Base-by-base conservation (phyloP, 305 asterid genomes). In the Plantago coronopus region DNA sequence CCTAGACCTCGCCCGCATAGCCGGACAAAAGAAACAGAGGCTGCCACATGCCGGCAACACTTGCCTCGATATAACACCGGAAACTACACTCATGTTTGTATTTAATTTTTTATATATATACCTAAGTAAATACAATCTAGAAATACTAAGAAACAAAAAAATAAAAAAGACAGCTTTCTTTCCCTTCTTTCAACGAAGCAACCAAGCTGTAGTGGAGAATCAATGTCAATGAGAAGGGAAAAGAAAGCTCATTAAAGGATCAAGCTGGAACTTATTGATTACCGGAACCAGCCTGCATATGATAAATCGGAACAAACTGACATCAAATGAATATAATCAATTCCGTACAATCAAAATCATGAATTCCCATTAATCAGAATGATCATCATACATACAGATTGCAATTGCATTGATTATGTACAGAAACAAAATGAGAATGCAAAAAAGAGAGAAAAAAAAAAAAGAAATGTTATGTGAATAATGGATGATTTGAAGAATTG, bases 11-110 rank as follows among this genome's bases (percentile, higher is more conserved):
- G 97, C 81, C 21, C 99, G 75, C 77, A 94, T 62, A 18, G 87
- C 87, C 7, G 99, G 99, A 76, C 99, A 94, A 68, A 87, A 89
- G 83, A 83, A 87, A 77, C 99, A 94, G 56, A 94, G 93, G 77
- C 72, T 81, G 55, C 87, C 99, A 71, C 99, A 94, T 60, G 88
- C 97, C 47, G 99, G 99, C 82, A 89, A 70, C 11, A 94, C 82
- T 82, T 94, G 99, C 86, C 99, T 82, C 47, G 99, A 94, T 51
- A 94, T 79, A 60, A 89, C 84, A 67, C 97, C 95, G 11, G 99
- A 94, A 63, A 93, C 94, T 34, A 72, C 79, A 65, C 87, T 83
- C 99, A 89, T 93, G 20, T 67, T 76, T 69, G 25, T n/a, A 65
- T 44, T 47, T 40, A 20, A 45, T 45, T 60, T n/a, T 46, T n/a